Evolutionary conservation across 2,329 filamentous ascomycete genomes (phyloP), one percentile per base, ranked within the genome.

Genomic region (Cucurbitaria berberidis): DNA sequence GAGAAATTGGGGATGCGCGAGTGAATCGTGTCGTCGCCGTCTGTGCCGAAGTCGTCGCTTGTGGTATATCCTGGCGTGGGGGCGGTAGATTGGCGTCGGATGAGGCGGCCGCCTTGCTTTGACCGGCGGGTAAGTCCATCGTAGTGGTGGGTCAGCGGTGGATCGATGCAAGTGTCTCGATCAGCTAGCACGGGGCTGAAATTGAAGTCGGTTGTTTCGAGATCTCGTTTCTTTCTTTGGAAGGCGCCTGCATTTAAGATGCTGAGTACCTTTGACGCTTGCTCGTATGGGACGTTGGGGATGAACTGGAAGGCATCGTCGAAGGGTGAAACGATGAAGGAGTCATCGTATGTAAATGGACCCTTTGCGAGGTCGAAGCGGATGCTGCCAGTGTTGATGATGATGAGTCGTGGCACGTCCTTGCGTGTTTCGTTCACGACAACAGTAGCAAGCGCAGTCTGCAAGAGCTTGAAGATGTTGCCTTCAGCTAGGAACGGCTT

Each of bases 361-460:
- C 86, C 86, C 69, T 87, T 79, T 54, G 83, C 78, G 11, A 89
- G 71, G 59, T 88, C 85, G 62, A 87, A 88, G 2, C 85, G 82
- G 21, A 88, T 78, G 27, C 77, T 78, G 22, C 85, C 85, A 0
- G 84, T 86, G 70, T 88, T 88, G 55, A 81, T 79, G 55, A 87
- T 78, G 53, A 87, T 80, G 39, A 87, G 74, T 26, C 85, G 80
- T 1, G 84, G 75, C 22, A 74, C 78, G 48, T 80, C 73, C 34
- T 76, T 74, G n/a, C 82, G 78, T 15, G 77, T 76, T 36, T 80
- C 62, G 58, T 83, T 86, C 27, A 85, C 74, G 2, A 88, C 81
- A 1, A 79, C 74, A 0, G 76, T 76, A 5, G 81, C 74, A 8
- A 86, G 71, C 3, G 84, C 84, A 0, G 77, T 79, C 8, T 78